Percentiles rank a stretch among this genome's conserved stretches.
Conservation (phyloP, 1,139 yeast species). For the Nakaseomyces sp. region DNA sequence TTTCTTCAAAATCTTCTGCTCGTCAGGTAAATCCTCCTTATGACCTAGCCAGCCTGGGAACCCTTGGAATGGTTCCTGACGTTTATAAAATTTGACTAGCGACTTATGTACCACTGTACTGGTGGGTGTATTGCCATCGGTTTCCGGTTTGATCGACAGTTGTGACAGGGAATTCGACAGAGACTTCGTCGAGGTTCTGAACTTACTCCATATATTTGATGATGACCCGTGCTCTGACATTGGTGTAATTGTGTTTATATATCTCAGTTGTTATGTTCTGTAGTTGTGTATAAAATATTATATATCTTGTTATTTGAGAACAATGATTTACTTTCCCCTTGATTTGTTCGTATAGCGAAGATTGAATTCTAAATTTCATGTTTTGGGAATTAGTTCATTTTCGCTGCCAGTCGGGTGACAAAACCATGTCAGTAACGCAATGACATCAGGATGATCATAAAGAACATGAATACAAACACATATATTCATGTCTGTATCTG, state of each 20-base stretch:
- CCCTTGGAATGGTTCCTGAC: constrained; percentile 30
- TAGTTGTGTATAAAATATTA: neutral
- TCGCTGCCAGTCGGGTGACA: too few relatives aligned
- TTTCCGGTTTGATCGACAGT: constrained; percentile 30
- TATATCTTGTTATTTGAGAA: too few relatives aligned
- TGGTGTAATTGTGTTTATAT: too few relatives aligned
- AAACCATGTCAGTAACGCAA: too few relatives aligned
- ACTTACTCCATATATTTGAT: constrained; percentile 27
- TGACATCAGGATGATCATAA: too few relatives aligned
- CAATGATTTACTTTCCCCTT: too few relatives aligned
- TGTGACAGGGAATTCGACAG: constrained; percentile 26
- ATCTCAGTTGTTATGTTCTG: neutral
- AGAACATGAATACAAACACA: constrained; percentile 2
- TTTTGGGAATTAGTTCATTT: too few relatives aligned
- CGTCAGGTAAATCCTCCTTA: constrained; percentile 29
- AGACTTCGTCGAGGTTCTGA: constrained; percentile 28
- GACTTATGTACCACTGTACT: constrained; percentile 35
- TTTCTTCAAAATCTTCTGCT: constrained; percentile 24
- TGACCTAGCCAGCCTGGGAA: constrained; percentile 38
- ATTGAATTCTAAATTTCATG: too few relatives aligned
- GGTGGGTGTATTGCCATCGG: constrained; percentile 34
- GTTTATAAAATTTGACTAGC: constrained; percentile 30
- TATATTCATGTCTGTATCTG: too few relatives aligned
- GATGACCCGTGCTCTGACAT: constrained; percentile 12
- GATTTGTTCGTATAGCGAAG: too few relatives aligned